Evolutionary conservation across 352 stramenopile species (phyloP), one percentile per base, ranked within the genome.

Genomic region (Pythium aphanidermatum): DNA sequence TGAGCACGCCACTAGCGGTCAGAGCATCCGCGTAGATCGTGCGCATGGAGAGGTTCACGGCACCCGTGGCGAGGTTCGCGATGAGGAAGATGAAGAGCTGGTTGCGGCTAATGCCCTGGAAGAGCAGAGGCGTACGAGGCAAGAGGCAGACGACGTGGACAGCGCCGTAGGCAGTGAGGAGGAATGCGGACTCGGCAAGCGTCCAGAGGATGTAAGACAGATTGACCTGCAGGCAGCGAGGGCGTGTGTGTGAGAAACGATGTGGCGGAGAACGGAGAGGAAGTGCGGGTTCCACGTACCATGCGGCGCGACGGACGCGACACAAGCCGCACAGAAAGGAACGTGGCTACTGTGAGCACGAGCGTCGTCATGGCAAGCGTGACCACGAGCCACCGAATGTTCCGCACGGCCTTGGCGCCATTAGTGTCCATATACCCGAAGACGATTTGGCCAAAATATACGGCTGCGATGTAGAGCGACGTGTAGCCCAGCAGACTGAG

Each of bases 401-500:
- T 87, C 20, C 73, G 72, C 29, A 82, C 60, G 5, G 62, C 52
- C 51, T 86, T 84, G 28, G 52, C 66, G 21, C 60, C 71, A 41
- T 82, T 81, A 25, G 25, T 52, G 34, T 85, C 65, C 57, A 86
- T 78, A 57, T 75, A 76, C 43, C 70, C 54, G 39, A 92, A 90
- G 38, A 87, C 69, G 34, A 73, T 49, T 48, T 81, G 63, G 3
- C 79, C 83, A 3, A 70, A 43, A 35, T 57, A 82, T 14, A 92
- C 65, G 4, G 79, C 54, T 25, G 92, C 47, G 49, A 97, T 70
- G 58, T 96, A 95, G 11, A 98, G 59, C 38, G 77, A 67, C 26
- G 87, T 67, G 64, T 98, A 98, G 26, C 94, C 95, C 77, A 77
- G 65, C 14, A 96, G 60, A 63, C 91, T 96, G 4, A 97, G 63